A percentile compares a stretch with the other conserved stretches of the same genome.
phyloP scores from a whole-genome alignment of 2,329 filamentous ascomycete species.

The Coniochaeta sp. region DNA sequence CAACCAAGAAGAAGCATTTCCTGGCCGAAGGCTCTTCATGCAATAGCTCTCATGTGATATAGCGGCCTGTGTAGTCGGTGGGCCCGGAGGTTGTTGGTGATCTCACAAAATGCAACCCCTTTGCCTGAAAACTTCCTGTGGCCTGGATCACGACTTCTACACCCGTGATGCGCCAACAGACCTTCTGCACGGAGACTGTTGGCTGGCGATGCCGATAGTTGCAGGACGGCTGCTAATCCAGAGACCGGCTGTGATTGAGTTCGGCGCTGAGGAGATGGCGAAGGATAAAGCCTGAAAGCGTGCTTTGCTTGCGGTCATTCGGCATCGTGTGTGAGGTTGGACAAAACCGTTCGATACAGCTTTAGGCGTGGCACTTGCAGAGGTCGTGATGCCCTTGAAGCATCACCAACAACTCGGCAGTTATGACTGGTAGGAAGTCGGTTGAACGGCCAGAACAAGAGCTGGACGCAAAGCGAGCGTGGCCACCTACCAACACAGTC shows the following conservation, averaged over 20 bases:
- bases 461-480: too few species aligned
- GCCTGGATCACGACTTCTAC: neutral
- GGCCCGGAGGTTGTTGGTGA: neutral
- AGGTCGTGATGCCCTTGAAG: neutral
- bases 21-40: neutral
- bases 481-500: too few species aligned
- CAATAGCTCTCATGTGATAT: neutral
- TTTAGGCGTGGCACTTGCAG: neutral
- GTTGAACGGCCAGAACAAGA: neutral
- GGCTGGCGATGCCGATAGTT: neutral
- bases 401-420: neutral
- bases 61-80: neutral
- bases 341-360: neutral
- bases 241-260: neutral
- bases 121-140: neutral
- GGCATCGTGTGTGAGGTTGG: neutral
- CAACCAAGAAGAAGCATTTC: neutral
- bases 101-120: neutral
- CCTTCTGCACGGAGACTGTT: neutral
- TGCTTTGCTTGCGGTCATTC: neutral
- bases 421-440: neutral
- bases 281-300: neutral
- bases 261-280: neutral
- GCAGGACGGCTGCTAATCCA: neutral
- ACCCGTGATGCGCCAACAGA: neutral